A percentile compares a stretch with the other conserved stretches of the same genome.
These are phyloP conservation scores for Leishmania lainsoni DNA, from an alignment of 208 protist genomes.

Conservation along the genomic window DNA sequence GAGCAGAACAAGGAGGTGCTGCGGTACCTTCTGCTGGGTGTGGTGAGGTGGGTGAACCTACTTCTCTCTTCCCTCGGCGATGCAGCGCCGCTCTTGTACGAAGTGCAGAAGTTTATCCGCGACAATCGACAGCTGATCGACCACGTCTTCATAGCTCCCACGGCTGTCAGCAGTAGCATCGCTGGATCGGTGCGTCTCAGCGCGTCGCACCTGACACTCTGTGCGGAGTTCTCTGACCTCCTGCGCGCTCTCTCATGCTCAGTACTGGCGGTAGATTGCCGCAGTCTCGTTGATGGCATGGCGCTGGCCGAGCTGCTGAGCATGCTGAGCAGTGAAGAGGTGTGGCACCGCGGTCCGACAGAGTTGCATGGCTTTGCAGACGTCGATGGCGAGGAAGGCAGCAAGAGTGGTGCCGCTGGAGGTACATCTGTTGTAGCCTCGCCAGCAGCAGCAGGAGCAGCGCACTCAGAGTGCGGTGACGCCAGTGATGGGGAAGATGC, in stretches of 20 bases:
- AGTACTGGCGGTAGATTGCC: constrained; percentile 61
- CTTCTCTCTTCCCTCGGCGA: constrained; percentile 58
- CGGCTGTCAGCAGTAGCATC: constrained; percentile 21
- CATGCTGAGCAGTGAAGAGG: constrained; percentile 30
- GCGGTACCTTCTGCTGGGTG: constrained; percentile 52
- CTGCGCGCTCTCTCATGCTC: constrained; percentile 60
- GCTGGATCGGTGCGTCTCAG: constrained; percentile 29
- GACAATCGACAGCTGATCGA: constrained; percentile 64
- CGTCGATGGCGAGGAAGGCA: constrained; percentile 2
- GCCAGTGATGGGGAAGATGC: not conserved
- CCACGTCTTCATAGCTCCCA: constrained; percentile 47
- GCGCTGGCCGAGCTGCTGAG: constrained; percentile 60
- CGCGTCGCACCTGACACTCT: constrained; percentile 52
- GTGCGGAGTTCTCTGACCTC: constrained; percentile 59
- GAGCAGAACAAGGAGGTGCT: constrained; percentile 74
- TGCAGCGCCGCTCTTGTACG: constrained; percentile 42
- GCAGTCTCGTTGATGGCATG: constrained; percentile 51
- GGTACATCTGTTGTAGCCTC: not conserved
- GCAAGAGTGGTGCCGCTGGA: constrained; percentile 14
- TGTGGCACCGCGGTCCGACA: constrained; percentile 24
- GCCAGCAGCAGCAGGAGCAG: constrained; percentile 4
- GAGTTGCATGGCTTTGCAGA: constrained; percentile 23
- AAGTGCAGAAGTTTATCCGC: constrained; percentile 68
- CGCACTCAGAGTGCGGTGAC: not conserved
- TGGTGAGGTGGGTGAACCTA: constrained; percentile 70